Evolutionary conservation across 768 basidiomycete genomes (phyloP).

Genomic region (Mycena floridula): DNA sequence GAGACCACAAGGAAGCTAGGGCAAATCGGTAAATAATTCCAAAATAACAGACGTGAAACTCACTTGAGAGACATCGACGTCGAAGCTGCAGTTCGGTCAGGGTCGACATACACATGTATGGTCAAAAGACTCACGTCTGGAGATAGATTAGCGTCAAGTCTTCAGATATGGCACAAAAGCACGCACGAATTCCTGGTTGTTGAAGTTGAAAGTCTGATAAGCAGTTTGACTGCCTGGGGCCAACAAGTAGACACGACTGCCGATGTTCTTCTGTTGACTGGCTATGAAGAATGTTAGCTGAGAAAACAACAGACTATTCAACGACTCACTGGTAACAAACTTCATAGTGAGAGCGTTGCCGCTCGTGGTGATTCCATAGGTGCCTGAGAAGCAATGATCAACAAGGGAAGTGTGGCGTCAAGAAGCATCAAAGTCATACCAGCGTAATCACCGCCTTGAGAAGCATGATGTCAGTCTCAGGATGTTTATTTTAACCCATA

Average conservation of each 20-base stretch:
- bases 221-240: constrained; percentile 14
- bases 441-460: constrained; percentile 40
- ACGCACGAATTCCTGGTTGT: constrained; percentile 39
- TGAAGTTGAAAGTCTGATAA: constrained; percentile 22
- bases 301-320: no score
- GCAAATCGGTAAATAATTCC: no score
- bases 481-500: no score
- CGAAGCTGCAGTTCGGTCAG: no score
- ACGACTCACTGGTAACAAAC: constrained; percentile 18
- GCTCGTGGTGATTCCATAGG: constrained; percentile 29
- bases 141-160: no score
- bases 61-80: constrained; percentile 38
- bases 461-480: no score
- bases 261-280: constrained; percentile 7
- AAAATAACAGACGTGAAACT: no score
- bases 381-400: constrained; percentile 22
- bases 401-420: constrained; percentile 8
- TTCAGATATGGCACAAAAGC: no score
- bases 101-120: no score
- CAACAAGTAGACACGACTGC: constrained; percentile 27
- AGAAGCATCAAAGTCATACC: constrained; percentile 31
- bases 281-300: no score
- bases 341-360: constrained; percentile 25
- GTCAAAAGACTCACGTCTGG: no score
- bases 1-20: constrained; percentile 37